phyloP scores from a whole-genome alignment of 2,329 filamentous ascomycete species.

The Leptographium radiaticola region DNA sequence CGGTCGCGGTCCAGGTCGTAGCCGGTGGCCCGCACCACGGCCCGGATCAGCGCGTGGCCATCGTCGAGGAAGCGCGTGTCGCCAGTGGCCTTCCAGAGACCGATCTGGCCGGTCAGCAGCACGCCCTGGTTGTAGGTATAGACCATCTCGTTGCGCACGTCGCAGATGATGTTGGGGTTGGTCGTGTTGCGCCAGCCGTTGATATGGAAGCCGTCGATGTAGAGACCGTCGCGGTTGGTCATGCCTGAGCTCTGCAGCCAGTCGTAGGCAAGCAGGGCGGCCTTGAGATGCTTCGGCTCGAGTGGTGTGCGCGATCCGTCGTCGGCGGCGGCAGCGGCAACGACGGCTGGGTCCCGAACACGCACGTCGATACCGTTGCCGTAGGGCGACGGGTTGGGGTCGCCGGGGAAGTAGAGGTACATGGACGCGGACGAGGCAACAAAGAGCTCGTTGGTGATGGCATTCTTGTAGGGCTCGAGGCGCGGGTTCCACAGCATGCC shows the following conservation, averaged over 20 bases:
- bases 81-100: conserved; percentile 67
- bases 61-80: conserved; percentile 60
- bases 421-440: conserved; percentile 75
- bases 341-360: too few relatives aligned
- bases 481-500: conserved; percentile 79
- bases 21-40: conserved; percentile 66
- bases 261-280: conserved; percentile 63
- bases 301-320: conserved; percentile 16
- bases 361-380: conserved; percentile 14
- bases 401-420: conserved; percentile 81
- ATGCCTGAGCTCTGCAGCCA: conserved; percentile 76
- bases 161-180: conserved; percentile 59
- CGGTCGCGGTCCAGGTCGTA: conserved; percentile 41
- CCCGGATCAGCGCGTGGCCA: conserved; percentile 62
- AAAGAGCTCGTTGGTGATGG: conserved; percentile 87
- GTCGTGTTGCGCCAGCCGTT: conserved; percentile 45
- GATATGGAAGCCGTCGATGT: conserved; percentile 83
- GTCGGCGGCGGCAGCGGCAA: conserved; percentile 2
- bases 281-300: conserved; percentile 54
- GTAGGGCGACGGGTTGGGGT: conserved; percentile 61
- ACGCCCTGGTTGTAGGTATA: conserved; percentile 97
- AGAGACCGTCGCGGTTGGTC: conserved; percentile 63
- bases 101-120: conserved; percentile 66
- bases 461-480: conserved; percentile 73
- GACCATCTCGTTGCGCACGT: conserved; percentile 73